These are phyloP conservation scores for Trametes pubescens DNA, from an alignment of 1,284 basidiomycete genomes.

Conservation along the genomic window DNA sequence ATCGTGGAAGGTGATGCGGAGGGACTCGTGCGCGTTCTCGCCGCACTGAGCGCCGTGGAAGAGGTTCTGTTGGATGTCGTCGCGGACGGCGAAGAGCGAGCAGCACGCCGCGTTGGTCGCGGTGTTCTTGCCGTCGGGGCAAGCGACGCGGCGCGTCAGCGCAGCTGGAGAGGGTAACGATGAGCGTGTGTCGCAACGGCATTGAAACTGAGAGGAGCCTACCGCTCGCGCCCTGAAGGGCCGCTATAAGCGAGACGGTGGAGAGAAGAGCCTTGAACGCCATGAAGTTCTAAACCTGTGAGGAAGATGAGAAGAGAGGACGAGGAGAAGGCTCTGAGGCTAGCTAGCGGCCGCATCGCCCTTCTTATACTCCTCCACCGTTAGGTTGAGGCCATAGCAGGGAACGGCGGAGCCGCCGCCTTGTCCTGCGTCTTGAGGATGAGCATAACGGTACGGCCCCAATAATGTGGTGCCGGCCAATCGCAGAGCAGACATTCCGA, in stretches of 20 bases:
- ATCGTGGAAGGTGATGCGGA: slow-evolving; percentile 45
- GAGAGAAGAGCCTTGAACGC: slow-evolving; percentile 30
- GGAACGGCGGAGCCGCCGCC: not conserved
- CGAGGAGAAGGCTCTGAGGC: slow-evolving; percentile 8
- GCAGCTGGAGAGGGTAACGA: slow-evolving; percentile 24
- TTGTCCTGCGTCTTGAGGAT: not conserved
- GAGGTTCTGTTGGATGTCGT: slow-evolving; percentile 48
- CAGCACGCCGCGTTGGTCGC: slow-evolving; percentile 51
- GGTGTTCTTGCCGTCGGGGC: slow-evolving; percentile 37
- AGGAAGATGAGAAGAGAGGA: slow-evolving; percentile 10
- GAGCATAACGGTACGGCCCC: not conserved
- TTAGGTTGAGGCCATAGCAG: not conserved
- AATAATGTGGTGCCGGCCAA: not conserved
- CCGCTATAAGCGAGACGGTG: slow-evolving; percentile 25
- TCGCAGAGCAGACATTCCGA: not conserved
- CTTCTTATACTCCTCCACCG: slow-evolving; percentile 19
- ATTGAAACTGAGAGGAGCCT: not conserved
- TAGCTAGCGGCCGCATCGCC: not conserved
- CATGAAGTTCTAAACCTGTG: slow-evolving; percentile 16
- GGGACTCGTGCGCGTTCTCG: slow-evolving; percentile 42
- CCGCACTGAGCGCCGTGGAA: slow-evolving; percentile 43
- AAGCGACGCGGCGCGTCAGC: slow-evolving; percentile 32
- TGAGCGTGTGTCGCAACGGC: not conserved
- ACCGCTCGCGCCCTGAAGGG: slow-evolving; percentile 31
- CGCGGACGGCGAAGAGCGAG: slow-evolving; percentile 46